phyloP scores from a whole-genome alignment of 1,139 yeast genomes.

The Debaryomyces psychrophilus region DNA sequence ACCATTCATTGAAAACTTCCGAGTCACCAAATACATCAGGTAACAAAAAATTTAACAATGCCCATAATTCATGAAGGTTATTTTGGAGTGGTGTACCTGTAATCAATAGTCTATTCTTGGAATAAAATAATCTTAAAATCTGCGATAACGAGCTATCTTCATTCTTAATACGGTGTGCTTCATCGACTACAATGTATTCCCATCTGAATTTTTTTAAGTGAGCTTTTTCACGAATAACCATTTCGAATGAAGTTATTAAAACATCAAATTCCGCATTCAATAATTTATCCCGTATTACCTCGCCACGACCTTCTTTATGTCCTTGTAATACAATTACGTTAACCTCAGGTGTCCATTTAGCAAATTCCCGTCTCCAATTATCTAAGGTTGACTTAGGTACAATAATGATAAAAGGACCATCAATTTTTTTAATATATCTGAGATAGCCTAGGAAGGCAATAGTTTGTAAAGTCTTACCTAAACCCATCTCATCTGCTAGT shows the following conservation, averaged over 20 bases:
- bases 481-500: slow-evolving; percentile 55
- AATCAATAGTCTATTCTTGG: slow-evolving; percentile 80
- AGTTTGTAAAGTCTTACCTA: slow-evolving; percentile 53
- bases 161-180: slow-evolving; percentile 95
- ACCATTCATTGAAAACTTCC: slow-evolving; percentile 90
- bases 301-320: slow-evolving; percentile 72
- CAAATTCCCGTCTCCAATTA: slow-evolving; percentile 94
- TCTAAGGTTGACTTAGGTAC: slow-evolving; percentile 96
- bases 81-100: slow-evolving; percentile 98
- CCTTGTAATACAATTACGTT: slow-evolving; percentile 86
- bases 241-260: slow-evolving; percentile 86
- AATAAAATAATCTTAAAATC: slow-evolving; percentile 82
- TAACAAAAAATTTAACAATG: slow-evolving; percentile 79
- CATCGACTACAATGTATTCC: slow-evolving; percentile 95
- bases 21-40: slow-evolving; percentile 96
- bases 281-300: slow-evolving; percentile 60
- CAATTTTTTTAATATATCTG: slow-evolving; percentile 72
- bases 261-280: slow-evolving; percentile 84
- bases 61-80: slow-evolving; percentile 95
- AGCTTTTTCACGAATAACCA: slow-evolving; percentile 86
- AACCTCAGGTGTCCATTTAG: slow-evolving; percentile 96
- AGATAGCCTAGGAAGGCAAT: slow-evolving; percentile 78
- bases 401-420: slow-evolving; percentile 88
- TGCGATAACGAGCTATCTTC: slow-evolving; percentile 90
- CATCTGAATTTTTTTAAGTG: slow-evolving; percentile 81